Base-by-base conservation (phyloP, 139 green algal genomes). In the Micractinium sp. region DNA sequence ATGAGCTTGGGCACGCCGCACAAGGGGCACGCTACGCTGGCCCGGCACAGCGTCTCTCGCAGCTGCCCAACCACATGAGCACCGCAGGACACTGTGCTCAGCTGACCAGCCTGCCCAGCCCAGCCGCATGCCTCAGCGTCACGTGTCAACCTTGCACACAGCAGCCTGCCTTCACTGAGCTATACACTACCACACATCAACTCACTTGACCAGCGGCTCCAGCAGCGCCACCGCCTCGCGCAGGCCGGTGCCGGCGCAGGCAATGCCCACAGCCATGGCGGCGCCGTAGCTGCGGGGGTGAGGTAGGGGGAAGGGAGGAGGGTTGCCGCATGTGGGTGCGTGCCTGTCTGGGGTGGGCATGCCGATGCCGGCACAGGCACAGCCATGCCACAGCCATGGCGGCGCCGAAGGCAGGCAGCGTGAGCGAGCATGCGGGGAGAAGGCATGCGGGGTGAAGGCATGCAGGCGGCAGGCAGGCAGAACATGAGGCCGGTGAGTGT, bases 261-360 rank as follows among this genome's bases (percentile, higher is more conserved):
- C 93, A 56, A 99, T 94, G 74, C 98, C 97, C 63, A 99, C 95
- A 12, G 98, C 98, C 97, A 99, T 98, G 47, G 98, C 98, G 22
- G 97, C 96, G 69, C 97, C 97, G 90, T 99, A 99, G 22, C 94
- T 95, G 92, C 85, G 95, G 23, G 67, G 16, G 66, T 7, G 38
- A 25, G 87, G 36, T 1, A 41, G 79, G 53, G 9, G 73, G 82
- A 1, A 23, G 33, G 29, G 13, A 75, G 35, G 74, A 47, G 0
- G 31, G 85, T 38, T 39, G 13, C 22, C 22, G 69, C 79, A 38
- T 71, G 79, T 5, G 47, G 12, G 41, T 16, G 47, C 47, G 47
- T 56, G 47, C 7, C 33, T 60, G 35, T 23, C 19, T 61, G 35
- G 23, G 27, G 14, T 77, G 71, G 27, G 27, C 27, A 77, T 36